Evolutionary conservation across 805 yeast genomes (phyloP), one percentile per base, ranked within the genome.

Genomic region (Saccharomyces mikatae): DNA sequence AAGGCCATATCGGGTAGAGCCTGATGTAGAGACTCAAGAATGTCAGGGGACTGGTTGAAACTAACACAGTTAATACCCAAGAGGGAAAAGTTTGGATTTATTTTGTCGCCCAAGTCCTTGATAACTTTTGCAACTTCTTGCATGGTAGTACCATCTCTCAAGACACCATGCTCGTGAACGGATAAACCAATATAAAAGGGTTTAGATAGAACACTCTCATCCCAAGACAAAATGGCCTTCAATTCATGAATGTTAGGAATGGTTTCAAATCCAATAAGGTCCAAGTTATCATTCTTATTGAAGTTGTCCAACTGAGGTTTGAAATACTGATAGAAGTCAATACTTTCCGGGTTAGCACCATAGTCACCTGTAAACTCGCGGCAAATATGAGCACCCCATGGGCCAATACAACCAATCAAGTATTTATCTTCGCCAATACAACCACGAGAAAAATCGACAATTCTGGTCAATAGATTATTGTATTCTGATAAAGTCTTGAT

Each of bases 301-400:
- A 84, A 86, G 21, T 70, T 68, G 6, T 62, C 65, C 52, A 87
- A 61, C 48, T 72, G 73, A 1, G 68, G 69, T 26, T 58, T 61
- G 21, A 64, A 64, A 14, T 69, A 71, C 9, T 66, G 64, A 2
- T 70, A 63, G 6, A 67, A 71, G 27, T 66, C 72, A 30, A 68
- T 66, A 2, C 47, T 49, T 26, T 57, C 62, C 4, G 70, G 60
- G 14, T 54, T 28, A 9, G 51, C 48, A 21, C 74, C 76, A 65
- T 86, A 87, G 51, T 82, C 75, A 1, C 95, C 95, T 3, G 84
- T 80, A 61, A 84, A 88, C 62, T 88, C 96, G 0, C 85, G 76
- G 29, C 85, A 81, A 41, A 85, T 63, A 59, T 71, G 81, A 0
- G 91, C 87, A 0, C 91, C 95, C 65, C 80, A 88, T 0, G 96